Percentiles rank a stretch among this genome's conserved stretches.
Evolutionary conservation across 148 eudicot genomes (phyloP).

Genomic region (Rhododendron kiyosumense): DNA sequence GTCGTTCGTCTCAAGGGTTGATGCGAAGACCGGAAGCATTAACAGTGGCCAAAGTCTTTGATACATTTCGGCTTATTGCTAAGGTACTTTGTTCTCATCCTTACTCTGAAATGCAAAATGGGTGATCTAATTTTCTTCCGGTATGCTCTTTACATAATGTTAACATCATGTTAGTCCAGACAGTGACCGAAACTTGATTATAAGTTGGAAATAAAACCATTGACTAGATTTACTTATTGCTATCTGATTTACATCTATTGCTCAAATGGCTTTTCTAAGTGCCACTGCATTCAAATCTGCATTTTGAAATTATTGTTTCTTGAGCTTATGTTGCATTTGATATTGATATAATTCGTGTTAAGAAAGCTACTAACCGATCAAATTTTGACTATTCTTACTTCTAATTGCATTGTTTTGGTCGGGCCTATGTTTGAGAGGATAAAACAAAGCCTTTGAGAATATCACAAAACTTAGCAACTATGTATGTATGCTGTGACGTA

Average conservation of each 20-base stretch:
- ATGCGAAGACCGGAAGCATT: conserved; percentile 77
- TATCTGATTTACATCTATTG: not conserved
- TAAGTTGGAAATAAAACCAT: not conserved
- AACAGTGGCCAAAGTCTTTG: conserved; percentile 72
- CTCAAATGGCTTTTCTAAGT: not conserved
- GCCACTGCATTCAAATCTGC: not conserved
- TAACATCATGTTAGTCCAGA: not conserved
- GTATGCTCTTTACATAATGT: not conserved
- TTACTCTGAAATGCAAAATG: conserved; percentile 1
- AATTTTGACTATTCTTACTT: not conserved
- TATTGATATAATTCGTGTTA: not conserved
- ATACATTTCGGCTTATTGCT: conserved; percentile 69
- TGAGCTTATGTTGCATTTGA: not conserved
- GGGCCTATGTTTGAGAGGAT: not conserved
- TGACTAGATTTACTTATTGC: not conserved
- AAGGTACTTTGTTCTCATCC: conserved; percentile 35
- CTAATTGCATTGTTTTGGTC: not conserved
- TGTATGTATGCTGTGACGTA: not conserved
- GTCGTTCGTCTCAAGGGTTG: conserved; percentile 74
- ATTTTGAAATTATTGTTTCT: not conserved
- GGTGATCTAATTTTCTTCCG: not conserved
- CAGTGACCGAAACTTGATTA: not conserved
- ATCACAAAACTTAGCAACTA: not conserved
- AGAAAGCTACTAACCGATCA: not conserved
- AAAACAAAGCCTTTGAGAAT: not conserved